phyloP scores from a whole-genome alignment of 2,329 filamentous ascomycete genomes.

The Colletotrichum lentis region DNA sequence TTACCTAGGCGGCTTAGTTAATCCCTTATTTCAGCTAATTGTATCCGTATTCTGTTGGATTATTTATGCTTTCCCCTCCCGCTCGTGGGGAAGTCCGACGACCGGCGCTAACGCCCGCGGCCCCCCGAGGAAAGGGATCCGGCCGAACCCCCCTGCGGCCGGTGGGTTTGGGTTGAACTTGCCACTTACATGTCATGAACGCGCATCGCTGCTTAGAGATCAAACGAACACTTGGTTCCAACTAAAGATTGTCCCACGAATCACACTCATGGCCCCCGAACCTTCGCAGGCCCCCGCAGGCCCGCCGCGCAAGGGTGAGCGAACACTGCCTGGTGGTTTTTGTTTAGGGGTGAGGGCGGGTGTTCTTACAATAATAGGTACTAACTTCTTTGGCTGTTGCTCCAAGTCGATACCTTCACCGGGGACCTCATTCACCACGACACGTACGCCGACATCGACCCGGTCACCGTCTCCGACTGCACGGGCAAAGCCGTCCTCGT shows the following conservation, averaged over 20 bases:
- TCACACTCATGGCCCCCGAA: conserved; percentile 20
- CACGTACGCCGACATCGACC: conserved; percentile 63
- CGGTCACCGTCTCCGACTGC: conserved; percentile 48
- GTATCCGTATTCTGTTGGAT: too few relatives aligned
- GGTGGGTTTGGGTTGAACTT: background rate
- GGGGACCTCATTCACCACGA: conserved; percentile 51
- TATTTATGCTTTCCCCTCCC: too few relatives aligned
- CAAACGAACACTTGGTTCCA: conserved; percentile 28
- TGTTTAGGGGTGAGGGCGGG: too few relatives aligned
- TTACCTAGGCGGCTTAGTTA: too few relatives aligned
- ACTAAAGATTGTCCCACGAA: background rate
- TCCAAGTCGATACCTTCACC: conserved; percentile 43
- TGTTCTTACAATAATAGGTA: too few relatives aligned
- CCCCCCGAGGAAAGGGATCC: background rate
- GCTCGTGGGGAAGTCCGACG: conserved; percentile 34
- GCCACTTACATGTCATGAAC: background rate
- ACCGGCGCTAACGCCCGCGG: conserved; percentile 15
- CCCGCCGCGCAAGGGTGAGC: conserved; percentile 34
- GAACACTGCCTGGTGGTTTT: too few relatives aligned
- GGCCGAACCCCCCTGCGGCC: background rate
- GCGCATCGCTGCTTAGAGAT: background rate
- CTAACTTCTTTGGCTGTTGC: too few relatives aligned
- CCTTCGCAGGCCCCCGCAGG: conserved; percentile 7
- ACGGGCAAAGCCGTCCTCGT: conserved; percentile 56
- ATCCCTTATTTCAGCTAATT: too few relatives aligned